A percentile compares a stretch with the other conserved stretches of the same genome.
Conservation (phyloP, 345 rosid genomes). For the Melastoma malabathricum region DNA sequence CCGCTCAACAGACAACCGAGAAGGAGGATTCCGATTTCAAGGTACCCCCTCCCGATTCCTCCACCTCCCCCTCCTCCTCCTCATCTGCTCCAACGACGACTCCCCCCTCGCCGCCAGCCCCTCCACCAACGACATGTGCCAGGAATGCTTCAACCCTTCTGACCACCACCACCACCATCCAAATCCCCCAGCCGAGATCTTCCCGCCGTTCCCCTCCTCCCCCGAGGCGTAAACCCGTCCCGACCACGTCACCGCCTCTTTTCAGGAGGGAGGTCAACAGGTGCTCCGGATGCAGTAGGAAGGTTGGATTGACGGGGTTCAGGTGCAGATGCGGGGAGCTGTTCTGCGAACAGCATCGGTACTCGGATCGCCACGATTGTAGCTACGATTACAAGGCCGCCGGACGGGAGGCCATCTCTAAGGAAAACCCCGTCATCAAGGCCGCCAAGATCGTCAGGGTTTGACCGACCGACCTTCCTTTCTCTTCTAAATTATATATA, state of each 20-base stretch:
- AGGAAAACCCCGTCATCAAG: slow-evolving; percentile 88
- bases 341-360: slow-evolving; percentile 86
- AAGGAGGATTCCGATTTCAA: slow-evolving; percentile 95
- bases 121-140: slow-evolving; percentile 91
- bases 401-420: slow-evolving; percentile 85
- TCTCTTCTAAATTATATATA: too few species aligned
- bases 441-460: slow-evolving; percentile 93
- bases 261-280: slow-evolving; percentile 57
- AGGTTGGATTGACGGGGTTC: slow-evolving; percentile 93
- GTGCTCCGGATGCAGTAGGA: slow-evolving; percentile 74
- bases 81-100: slow-evolving; percentile 59
- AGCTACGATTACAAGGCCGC: slow-evolving; percentile 83
- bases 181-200: background rate
- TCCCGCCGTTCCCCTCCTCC: background rate
- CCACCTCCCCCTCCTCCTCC: too few species aligned
- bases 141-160: slow-evolving; percentile 76
- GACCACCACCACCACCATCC: background rate
- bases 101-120: slow-evolving; percentile 85
- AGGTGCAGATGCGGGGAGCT: slow-evolving; percentile 94
- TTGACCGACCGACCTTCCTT: slow-evolving; percentile 14
- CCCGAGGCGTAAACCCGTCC: background rate
- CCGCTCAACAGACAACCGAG: slow-evolving; percentile 51
- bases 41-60: slow-evolving; percentile 22
- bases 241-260: slow-evolving; percentile 10
- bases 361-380: slow-evolving; percentile 91